phyloP scores from a whole-genome alignment of 2,329 filamentous ascomycete genomes.

The Penicillium palitans region DNA sequence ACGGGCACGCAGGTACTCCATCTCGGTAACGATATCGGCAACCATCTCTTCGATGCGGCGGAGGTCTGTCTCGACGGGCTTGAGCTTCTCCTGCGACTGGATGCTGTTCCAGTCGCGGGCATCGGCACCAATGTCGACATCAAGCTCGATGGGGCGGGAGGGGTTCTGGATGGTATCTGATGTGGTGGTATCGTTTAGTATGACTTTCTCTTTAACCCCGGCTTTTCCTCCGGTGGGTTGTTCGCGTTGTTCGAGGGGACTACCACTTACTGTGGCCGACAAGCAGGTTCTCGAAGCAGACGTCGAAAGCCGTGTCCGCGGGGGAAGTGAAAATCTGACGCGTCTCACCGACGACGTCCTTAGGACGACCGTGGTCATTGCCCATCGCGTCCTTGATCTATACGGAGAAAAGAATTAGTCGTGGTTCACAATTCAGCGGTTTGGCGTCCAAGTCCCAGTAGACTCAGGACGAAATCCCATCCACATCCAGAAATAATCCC shows the following conservation, averaged over 20 bases:
- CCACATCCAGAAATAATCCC: background rate
- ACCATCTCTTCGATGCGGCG: slow-evolving; percentile 90
- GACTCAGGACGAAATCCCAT: background rate
- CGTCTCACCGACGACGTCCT: slow-evolving; percentile 87
- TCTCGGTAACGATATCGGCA: slow-evolving; percentile 82
- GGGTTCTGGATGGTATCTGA: slow-evolving; percentile 49
- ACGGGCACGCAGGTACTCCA: slow-evolving; percentile 87
- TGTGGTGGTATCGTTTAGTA: background rate
- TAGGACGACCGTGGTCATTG: slow-evolving; percentile 92
- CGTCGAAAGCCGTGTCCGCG: slow-evolving; percentile 87
- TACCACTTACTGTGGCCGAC: slow-evolving; percentile 61
- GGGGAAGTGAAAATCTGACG: slow-evolving; percentile 93
- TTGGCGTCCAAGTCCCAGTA: background rate
- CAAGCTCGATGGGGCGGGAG: slow-evolving; percentile 77
- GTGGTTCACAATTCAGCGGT: background rate
- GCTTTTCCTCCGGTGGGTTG: background rate
- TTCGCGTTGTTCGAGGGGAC: background rate
- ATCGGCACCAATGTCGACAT: slow-evolving; percentile 94
- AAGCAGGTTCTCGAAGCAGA: slow-evolving; percentile 89
- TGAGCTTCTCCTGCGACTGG: slow-evolving; percentile 94
- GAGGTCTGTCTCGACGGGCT: slow-evolving; percentile 93
- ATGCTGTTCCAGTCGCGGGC: slow-evolving; percentile 98
- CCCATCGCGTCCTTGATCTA: slow-evolving; percentile 94
- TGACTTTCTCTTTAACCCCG: background rate
- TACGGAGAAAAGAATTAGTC: slow-evolving; percentile 10